Evolutionary conservation across 169 alveolate species (phyloP), one percentile per base, ranked within the genome.

Genomic region (Perkinsus marinus): DNA sequence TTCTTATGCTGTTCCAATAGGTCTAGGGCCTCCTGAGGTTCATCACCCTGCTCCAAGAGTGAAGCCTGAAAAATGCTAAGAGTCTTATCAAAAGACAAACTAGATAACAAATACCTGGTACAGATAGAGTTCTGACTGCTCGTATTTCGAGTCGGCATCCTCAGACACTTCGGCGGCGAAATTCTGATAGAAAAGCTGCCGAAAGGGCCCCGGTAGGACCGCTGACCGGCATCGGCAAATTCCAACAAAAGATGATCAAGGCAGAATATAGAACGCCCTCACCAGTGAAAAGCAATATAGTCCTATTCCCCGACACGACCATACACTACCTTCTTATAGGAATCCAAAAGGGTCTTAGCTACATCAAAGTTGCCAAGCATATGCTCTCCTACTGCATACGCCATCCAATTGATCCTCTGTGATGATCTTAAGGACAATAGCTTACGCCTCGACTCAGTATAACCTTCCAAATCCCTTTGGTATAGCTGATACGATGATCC

Each of bases 391-490:
- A 96, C 92, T 9, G 95, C 94, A 93, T 94, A 96, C 39, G 93
- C 94, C 68, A 94, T 93, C 96, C 95, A 95, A 92, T 94, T 94
- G 68, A 93, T 95, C 43, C 92, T 26, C 39, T 41, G 91, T 47
- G 91, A 94, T n/a, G 94, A 92, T 34, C 95, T 92, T 92, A 94
- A 93, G 89, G 92, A 34, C 95, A 57, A 90, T 30, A 95, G 92
- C 93, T 94, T 93, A 46, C 93, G 90, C 39, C 97, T 93, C 47
- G 96, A 93, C 41, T 95, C 94, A 0, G 92, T 92, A 92, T 94
- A 93, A 0, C 96, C 97, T 43, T 95, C 95, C 68, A 94, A 94
- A 91, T 95, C 96, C 68, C 97, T 95, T 39, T 93, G 92, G 90
- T 94, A 94, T 37, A 96, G 91, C 79, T 57, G 34, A 57, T 41